phyloP scores from a whole-genome alignment of 371 early-diverging fungal species.

The Fennellomyces sp. region DNA sequence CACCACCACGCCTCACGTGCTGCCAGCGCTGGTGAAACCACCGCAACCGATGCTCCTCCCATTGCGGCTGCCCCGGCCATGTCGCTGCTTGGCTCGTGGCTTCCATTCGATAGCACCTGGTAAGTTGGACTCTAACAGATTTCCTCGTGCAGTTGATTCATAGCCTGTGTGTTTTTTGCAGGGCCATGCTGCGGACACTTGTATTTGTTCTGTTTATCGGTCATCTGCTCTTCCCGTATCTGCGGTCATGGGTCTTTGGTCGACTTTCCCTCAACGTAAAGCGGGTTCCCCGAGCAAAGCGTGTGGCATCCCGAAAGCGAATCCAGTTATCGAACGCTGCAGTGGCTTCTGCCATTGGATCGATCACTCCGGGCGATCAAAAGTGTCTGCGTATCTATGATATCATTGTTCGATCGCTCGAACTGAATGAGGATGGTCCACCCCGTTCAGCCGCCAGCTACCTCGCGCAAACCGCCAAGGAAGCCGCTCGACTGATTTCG shows the following conservation, averaged over 20 bases:
- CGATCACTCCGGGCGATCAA: conserved; percentile 33
- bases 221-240: conserved; percentile 33
- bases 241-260: conserved; percentile 22
- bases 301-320: conserved; percentile 10
- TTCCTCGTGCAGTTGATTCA: neutral
- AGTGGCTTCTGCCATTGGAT: neutral
- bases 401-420: conserved; percentile 22
- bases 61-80: neutral
- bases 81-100: conserved; percentile 12
- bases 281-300: conserved; percentile 27
- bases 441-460: conserved; percentile 6
- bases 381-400: conserved; percentile 31
- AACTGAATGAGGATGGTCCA: conserved; percentile 17
- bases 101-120: conserved; percentile 31
- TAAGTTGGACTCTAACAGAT: conserved; percentile 11
- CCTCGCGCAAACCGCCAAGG: conserved; percentile 16
- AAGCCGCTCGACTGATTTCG: conserved; percentile 25
- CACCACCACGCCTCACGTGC: conserved; percentile 46
- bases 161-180: neutral
- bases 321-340: neutral
- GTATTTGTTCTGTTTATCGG: conserved; percentile 31
- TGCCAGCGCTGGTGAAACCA: conserved; percentile 15
- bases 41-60: neutral
- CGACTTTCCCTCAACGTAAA: conserved; percentile 25
- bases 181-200: conserved; percentile 29